These are phyloP conservation scores for Endothia cerciana DNA, from an alignment of 2,329 filamentous ascomycete genomes.

Conservation along the genomic window DNA sequence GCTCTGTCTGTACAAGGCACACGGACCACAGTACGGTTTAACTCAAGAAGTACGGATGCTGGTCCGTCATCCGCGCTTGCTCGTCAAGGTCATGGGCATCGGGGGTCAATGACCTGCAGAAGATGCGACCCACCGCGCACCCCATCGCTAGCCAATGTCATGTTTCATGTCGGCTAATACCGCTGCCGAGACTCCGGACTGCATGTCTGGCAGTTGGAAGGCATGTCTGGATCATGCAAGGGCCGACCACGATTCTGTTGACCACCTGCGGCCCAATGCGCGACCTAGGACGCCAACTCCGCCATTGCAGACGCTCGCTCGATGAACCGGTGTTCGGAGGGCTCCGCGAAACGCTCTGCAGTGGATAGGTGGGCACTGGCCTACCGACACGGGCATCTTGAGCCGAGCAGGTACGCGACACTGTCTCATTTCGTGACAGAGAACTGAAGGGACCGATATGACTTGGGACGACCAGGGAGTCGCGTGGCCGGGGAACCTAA, in stretches of 20 bases:
- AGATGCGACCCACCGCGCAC: slow-evolving; percentile 17
- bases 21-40: slow-evolving; percentile 1
- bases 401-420: slow-evolving; percentile 25
- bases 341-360: background rate
- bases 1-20: background rate
- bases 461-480: slow-evolving; percentile 14
- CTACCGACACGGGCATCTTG: slow-evolving; percentile 18
- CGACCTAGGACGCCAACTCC: slow-evolving; percentile 21
- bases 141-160: slow-evolving; percentile 22
- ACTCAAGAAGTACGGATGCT: background rate
- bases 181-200: slow-evolving; percentile 24
- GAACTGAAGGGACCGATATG: slow-evolving; percentile 10
- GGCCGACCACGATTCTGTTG: slow-evolving; percentile 10
- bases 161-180: slow-evolving; percentile 29
- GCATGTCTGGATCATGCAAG: slow-evolving; percentile 18
- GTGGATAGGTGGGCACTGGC: background rate
- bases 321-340: background rate
- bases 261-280: slow-evolving; percentile 28
- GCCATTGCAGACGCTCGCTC: background rate
- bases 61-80: slow-evolving; percentile 15
- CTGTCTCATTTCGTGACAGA: slow-evolving; percentile 26
- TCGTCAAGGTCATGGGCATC: slow-evolving; percentile 15
- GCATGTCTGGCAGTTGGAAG: slow-evolving; percentile 22
- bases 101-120: slow-evolving; percentile 19
- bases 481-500: slow-evolving; percentile 24